phyloP scores from a whole-genome alignment of 129 eudicot genomes.

The Saposhnikovia divaricata region DNA sequence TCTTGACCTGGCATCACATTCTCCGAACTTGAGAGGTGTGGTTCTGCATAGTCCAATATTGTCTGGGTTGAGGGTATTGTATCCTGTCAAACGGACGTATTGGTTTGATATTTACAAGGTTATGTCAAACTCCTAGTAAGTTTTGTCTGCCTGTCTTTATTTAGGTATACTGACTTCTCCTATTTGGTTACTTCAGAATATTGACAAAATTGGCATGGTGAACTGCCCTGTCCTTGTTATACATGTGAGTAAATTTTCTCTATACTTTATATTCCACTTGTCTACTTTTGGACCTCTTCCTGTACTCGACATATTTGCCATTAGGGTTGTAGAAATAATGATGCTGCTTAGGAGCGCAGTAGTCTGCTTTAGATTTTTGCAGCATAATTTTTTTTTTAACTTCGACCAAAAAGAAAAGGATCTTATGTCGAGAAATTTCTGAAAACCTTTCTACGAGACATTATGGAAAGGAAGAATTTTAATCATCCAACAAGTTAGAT shows the following conservation, averaged over 20 bases:
- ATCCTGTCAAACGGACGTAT: slow-evolving; percentile 77
- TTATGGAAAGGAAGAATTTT: not conserved
- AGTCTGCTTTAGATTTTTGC: not conserved
- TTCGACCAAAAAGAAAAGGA: not conserved
- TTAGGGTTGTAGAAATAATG: not conserved
- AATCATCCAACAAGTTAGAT: not conserved
- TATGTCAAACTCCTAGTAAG: not conserved
- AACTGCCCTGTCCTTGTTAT: slow-evolving; percentile 78
- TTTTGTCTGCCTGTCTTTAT: not conserved
- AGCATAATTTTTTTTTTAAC: too few species aligned
- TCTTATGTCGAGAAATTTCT: not conserved
- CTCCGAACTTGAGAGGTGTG: slow-evolving; percentile 80
- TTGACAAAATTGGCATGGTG: slow-evolving; percentile 67
- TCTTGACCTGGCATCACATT: slow-evolving; percentile 75
- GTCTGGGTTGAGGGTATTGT: slow-evolving; percentile 75
- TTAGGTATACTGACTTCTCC: not conserved
- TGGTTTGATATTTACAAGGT: slow-evolving; percentile 98
- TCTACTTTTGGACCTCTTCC: not conserved
- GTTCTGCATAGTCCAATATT: slow-evolving; percentile 91
- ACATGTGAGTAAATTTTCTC: slow-evolving; percentile 44
- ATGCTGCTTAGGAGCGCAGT: not conserved
- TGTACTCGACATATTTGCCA: not conserved
- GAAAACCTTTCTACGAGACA: not conserved
- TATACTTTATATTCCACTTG: not conserved
- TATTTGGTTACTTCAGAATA: slow-evolving; percentile 43